Evolutionary conservation across 139 green algal genomes (phyloP).

Genomic region (Zygnema cylindricum): DNA sequence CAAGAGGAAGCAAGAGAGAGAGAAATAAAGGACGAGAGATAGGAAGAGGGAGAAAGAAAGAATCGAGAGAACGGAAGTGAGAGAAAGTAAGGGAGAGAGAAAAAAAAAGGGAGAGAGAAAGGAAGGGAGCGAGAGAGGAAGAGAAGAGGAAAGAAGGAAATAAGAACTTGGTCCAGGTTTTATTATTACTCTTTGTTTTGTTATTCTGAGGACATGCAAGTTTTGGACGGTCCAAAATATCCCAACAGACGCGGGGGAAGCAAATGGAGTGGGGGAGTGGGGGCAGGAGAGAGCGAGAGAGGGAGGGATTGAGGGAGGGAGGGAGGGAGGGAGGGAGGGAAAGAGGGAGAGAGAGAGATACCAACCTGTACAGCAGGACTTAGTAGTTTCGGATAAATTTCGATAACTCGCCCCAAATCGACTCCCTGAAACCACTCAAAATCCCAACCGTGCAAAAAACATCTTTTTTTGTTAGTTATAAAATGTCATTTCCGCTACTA

Average conservation of each 20-base stretch:
- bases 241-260: not conserved
- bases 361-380: not conserved
- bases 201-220: not conserved
- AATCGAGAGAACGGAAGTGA: not conserved
- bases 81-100: not conserved
- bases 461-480: no score
- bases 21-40: not conserved
- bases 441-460: no score
- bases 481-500: no score
- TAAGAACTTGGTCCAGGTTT: not conserved
- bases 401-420: not conserved
- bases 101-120: not conserved
- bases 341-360: no score
- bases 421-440: no score
- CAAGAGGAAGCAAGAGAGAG: not conserved
- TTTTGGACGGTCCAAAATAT: not conserved
- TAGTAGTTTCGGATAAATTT: not conserved
- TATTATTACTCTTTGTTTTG: not conserved
- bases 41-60: not conserved
- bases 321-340: no score
- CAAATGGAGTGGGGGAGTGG: no score
- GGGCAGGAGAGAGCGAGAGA: no score
- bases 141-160: not conserved
- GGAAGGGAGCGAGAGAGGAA: constrained; percentile 16
- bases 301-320: no score